Evolutionary conservation across 352 stramenopile genomes (phyloP), one percentile per base, ranked within the genome.

Genomic region (Globisporangium abappressorium): DNA sequence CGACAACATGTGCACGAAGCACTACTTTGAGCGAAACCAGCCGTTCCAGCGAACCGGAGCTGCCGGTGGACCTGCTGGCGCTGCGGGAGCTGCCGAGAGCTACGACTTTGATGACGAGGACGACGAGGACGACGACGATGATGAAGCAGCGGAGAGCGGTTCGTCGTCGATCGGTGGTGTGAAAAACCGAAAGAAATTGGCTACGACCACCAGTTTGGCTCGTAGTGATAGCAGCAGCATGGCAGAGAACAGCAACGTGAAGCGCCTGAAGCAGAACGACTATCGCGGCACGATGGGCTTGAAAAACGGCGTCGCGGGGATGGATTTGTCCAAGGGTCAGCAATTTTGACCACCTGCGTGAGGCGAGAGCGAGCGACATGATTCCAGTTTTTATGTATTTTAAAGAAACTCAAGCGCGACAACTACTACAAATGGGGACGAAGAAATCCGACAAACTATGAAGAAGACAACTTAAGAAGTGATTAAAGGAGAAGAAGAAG

Each of bases 11-110:
- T 93, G 85, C 57, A 92, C 85, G 9, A 93, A 93, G 72, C 85
- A 93, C 75, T 93, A 92, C 73, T 93, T 92, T 63, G 85, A 92
- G 64, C 82, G 82, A 57, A 83, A 93, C 66, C 81, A 87, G 55
- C 75, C 80, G 15, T 62, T 76, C 24, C 46, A 33, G 5, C 22
- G 20, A 24, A 15, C 34, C 14, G 28, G 46, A 43, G 51, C 36
- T 43, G 28, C 43, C 18, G 55, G 20, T 18, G 12, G 24, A 22
- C 58, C 26, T 43, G 30, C 14, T 58, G 54, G 26, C 30, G 41
- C 15, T 47, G 34, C 26, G 11, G 53, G 53, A 18, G 24, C 22
- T 60, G 38, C 41, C 5, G 56, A 61, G 56, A 26, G 36, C 56
- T 59, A 67, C 26, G 58, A 64, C 18, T 41, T 64, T 54, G 57